These are phyloP conservation scores for Kwoniella mangroviensis DNA, from an alignment of 768 basidiomycete genomes.

Conservation along the genomic window DNA sequence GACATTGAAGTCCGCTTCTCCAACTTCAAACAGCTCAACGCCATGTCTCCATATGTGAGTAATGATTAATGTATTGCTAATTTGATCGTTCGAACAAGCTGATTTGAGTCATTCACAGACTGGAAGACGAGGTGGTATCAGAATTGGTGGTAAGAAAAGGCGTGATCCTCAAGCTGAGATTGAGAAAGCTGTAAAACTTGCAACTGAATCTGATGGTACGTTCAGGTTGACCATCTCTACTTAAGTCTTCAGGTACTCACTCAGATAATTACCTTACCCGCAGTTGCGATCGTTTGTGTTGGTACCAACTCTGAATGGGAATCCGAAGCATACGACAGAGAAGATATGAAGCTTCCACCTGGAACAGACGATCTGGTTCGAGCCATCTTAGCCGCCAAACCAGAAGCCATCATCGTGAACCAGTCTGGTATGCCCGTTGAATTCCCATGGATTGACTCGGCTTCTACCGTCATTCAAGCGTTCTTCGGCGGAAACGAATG, in stretches of 20 bases:
- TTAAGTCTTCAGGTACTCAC: neutral
- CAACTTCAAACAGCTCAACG: constrained; percentile 49
- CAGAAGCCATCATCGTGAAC: constrained; percentile 42
- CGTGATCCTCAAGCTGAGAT: constrained; percentile 43
- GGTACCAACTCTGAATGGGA: constrained; percentile 73
- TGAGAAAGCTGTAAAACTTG: constrained; percentile 47
- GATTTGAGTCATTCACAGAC: constrained; percentile 21
- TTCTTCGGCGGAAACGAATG: constrained; percentile 53
- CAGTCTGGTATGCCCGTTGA: constrained; percentile 61
- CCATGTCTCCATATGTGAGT: constrained; percentile 49
- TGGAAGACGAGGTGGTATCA: constrained; percentile 46
- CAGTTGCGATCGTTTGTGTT: constrained; percentile 64
- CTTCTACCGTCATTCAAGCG: constrained; percentile 66
- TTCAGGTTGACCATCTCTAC: neutral
- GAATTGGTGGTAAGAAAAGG: constrained; percentile 38
- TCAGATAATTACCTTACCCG: neutral
- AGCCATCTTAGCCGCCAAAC: constrained; percentile 43
- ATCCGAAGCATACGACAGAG: constrained; percentile 75
- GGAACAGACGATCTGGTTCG: constrained; percentile 44
- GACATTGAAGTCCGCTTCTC: constrained; percentile 45
- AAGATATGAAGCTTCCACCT: constrained; percentile 62
- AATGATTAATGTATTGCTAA: neutral
- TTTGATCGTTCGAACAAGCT: neutral
- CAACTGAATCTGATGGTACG: constrained; percentile 62
- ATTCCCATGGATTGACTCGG: constrained; percentile 71